These are phyloP conservation scores for Penicillium simplicissimum DNA, from an alignment of 495 filamentous ascomycete genomes.

Conservation along the genomic window DNA sequence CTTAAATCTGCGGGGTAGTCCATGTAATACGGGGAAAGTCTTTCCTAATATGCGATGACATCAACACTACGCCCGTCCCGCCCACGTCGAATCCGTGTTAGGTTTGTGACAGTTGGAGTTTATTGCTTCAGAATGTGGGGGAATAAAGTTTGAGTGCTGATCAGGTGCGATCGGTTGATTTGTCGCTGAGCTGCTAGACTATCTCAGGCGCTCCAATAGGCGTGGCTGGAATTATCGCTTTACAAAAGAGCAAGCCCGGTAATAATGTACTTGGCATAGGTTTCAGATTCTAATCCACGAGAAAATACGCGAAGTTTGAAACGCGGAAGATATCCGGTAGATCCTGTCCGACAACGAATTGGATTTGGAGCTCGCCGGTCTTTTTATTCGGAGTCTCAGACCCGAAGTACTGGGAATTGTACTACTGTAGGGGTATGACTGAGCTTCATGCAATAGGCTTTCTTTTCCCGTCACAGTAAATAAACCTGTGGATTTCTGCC, in stretches of 20 bases:
- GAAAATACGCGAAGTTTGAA: too few relatives aligned
- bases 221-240: background rate
- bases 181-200: background rate
- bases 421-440: too few relatives aligned
- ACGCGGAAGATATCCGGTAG: too few relatives aligned
- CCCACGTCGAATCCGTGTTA: background rate
- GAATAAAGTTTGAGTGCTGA: background rate
- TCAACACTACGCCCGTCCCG: constrained; percentile 1
- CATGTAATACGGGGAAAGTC: background rate
- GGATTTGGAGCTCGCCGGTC: too few relatives aligned
- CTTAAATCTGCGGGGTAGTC: background rate
- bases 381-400: too few relatives aligned
- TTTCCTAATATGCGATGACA: constrained; percentile 1
- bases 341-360: too few relatives aligned
- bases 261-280: background rate
- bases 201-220: background rate
- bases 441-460: too few relatives aligned
- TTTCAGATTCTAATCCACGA: background rate
- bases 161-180: background rate
- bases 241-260: background rate
- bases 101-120: background rate
- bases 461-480: too few relatives aligned
- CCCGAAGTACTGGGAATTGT: too few relatives aligned
- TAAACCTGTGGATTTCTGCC: too few relatives aligned
- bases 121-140: background rate